phyloP scores from a whole-genome alignment of 805 yeast species.

The Starmerella etchellsii region DNA sequence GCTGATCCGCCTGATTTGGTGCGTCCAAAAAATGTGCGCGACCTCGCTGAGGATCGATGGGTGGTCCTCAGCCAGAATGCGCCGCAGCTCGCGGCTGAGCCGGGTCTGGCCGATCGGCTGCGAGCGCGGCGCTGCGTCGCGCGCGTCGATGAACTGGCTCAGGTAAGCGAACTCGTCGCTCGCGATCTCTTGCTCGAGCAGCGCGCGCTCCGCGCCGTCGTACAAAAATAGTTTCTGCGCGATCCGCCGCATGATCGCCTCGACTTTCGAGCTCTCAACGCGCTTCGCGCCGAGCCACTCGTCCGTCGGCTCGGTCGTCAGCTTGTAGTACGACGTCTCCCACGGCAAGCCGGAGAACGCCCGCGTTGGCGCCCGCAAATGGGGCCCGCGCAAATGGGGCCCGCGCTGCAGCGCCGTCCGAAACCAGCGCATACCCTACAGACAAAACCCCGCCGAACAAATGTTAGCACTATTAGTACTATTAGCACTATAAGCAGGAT shows the following conservation, averaged over 20 bases:
- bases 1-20: slow-evolving; percentile 20
- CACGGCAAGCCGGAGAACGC: slow-evolving; percentile 4
- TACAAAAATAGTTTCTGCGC: slow-evolving; percentile 25
- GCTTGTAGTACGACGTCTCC: slow-evolving; percentile 11
- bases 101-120: slow-evolving; percentile 4
- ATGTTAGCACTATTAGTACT: no score
- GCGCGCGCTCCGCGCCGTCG: slow-evolving; percentile 22
- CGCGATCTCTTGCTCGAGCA: slow-evolving; percentile 18
- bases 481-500: no score
- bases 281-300: slow-evolving; percentile 22
- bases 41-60: slow-evolving; percentile 9
- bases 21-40: slow-evolving; percentile 16
- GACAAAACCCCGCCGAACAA: no score
- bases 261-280: slow-evolving; percentile 22
- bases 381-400: no score
- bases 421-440: no score
- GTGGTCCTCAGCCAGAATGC: neutral
- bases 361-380: no score
- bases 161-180: slow-evolving; percentile 4
- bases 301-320: slow-evolving; percentile 9
- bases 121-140: slow-evolving; percentile 14
- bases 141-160: slow-evolving; percentile 9
- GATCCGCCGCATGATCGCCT: slow-evolving; percentile 24
- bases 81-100: slow-evolving; percentile 3
- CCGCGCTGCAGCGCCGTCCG: no score